These are phyloP conservation scores for Trichoderma sp. DNA, from an alignment of 2,329 filamentous ascomycete genomes.

Conservation along the genomic window DNA sequence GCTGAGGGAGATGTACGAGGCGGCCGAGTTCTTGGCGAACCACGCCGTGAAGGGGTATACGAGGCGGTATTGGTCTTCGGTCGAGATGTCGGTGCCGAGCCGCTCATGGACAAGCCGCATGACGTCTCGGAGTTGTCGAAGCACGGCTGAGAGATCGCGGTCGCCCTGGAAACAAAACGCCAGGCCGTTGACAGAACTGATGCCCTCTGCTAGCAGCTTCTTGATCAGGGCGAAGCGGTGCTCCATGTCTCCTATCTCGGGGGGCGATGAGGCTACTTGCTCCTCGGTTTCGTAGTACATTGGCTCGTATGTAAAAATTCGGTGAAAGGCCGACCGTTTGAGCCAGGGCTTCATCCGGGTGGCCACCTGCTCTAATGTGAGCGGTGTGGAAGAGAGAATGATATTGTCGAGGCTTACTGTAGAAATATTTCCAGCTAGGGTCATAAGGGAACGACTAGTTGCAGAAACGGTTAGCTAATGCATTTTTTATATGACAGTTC, in stretches of 20 bases:
- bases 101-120: slow-evolving; percentile 11
- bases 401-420: slow-evolving; percentile 8
- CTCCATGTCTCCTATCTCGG: neutral
- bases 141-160: neutral
- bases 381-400: neutral
- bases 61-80: slow-evolving; percentile 8
- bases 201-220: neutral
- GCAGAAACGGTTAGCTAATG: neutral
- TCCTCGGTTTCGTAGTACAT: neutral
- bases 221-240: neutral
- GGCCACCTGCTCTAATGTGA: slow-evolving; percentile 2
- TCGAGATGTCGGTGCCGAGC: neutral
- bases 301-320: neutral
- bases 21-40: slow-evolving; percentile 5
- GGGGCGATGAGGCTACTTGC: neutral
- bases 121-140: slow-evolving; percentile 8
- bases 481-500: neutral
- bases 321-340: neutral
- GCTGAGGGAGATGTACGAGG: slow-evolving; percentile 6
- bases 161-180: slow-evolving; percentile 7
- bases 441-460: slow-evolving; percentile 1
- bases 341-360: slow-evolving; percentile 5
- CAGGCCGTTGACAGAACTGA: neutral
- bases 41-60: slow-evolving; percentile 8
- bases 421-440: neutral